Base-by-base conservation (phyloP, 192 early-diverging fungal species). In the Backusella liffmaniae region DNA sequence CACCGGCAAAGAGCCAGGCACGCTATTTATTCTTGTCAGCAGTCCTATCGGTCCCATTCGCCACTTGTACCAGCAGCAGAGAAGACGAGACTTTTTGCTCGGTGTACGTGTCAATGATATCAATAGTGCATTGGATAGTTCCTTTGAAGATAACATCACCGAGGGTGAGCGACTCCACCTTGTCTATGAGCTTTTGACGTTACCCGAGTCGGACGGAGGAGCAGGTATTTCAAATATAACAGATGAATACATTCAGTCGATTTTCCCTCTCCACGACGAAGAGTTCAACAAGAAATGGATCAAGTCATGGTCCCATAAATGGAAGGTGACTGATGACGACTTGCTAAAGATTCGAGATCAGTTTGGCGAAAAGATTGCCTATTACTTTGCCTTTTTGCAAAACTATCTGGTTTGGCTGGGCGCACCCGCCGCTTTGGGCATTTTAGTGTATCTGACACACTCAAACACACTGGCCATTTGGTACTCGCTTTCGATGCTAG, bases 321-420 rank as follows among this genome's bases (percentile, higher is more conserved):
- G 91, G 93, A 71, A 92, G 23, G 89, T 98, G 41, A 82, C 86
- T 72, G 79, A 91, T 5, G 73, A 86, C 4, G 96, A 96, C 77
- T 72, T 98, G n/a, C 73, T 83, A n/a, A 80, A 79, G 37, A 90
- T 98, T 72, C 87, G 92, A 68, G 88, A 91, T 72, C 89, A 95
- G 69, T 93, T 94, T 88, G 96, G 96, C 74, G 96, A 97, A 78
- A 93, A 95, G 80, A 87, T 95, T 41, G 95, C 94, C n/a, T 91
- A 88, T 83, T 97, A 98, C 83, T 98, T 98, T 88, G 95, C 95
- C 13, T 98, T 97, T 81, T 79, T 97, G 3, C 95, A 97, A 83
- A 94, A 89, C 77, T 98, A 97, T 84, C 86, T 94, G 44, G 66
- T 93, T 10, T 94, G 90, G 86, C 84, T 98, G 30, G 81, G 89